Evolutionary conservation across 1,284 basidiomycete genomes (phyloP), one percentile per base, ranked within the genome.

Genomic region (Marasmius fiardii): DNA sequence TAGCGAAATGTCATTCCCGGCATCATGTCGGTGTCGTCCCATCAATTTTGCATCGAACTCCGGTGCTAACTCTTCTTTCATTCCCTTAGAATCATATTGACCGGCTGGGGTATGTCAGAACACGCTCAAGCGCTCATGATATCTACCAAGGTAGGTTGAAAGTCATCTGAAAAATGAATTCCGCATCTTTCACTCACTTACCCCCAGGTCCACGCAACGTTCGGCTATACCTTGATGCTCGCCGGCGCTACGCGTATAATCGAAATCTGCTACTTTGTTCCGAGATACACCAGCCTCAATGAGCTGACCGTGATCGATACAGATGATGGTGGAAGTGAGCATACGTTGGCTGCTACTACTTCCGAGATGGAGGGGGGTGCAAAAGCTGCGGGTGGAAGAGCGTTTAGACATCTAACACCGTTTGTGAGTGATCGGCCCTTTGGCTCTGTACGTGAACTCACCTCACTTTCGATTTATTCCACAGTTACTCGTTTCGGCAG

Each of bases 91-190:
- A 87, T 95, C 60, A 84, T 93, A 55, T 76, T 96, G 58, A 96
- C 94, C 0, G 95, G 95, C 2, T 98, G 93, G 90, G 95, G 90
- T 0, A 96, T 98, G 93, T 90, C 91, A 3, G 87, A 91, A 41
- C 95, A 98, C 63, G 83, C 83, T 1, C 95, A 98, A 74, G 85
- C 82, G 8, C 75, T 95, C 52, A 88, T 86, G 83, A 78, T 95
- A 48, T 92, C 91, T 0, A 91, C 92, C 2, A 88, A 86, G 74
- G 28, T 31, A 31, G 28, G 5, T 31, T 90, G 90, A 52, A 7
- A 56, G 20, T 11, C 35, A 33, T 10, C 34, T 33, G 8, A 14
- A 14, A 14, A 31, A 39, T 43, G 26, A 60, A 61, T 58, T 21
- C 51, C 3, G 8, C 33, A 52, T 44, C 45, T 43, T 37, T 3